A percentile compares a stretch with the other conserved stretches of the same genome.
phyloP scores from a whole-genome alignment of 2,329 filamentous ascomycete genomes.

The Ramichloridium luteum region DNA sequence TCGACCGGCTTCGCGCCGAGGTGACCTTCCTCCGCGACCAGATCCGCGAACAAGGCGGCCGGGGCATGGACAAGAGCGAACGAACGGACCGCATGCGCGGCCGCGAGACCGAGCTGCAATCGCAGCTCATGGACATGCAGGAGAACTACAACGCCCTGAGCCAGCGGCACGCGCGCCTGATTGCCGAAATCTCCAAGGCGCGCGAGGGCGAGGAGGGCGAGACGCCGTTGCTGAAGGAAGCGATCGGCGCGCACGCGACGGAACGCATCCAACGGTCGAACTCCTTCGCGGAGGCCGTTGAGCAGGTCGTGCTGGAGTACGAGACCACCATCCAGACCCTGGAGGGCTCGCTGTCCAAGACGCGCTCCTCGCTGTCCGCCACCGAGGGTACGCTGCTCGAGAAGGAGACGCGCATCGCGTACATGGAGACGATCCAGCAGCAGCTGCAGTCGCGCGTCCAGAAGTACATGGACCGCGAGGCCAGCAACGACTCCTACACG shows the following conservation, averaged over 20 bases:
- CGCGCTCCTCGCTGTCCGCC: constrained; percentile 66
- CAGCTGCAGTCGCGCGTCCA: constrained; percentile 85
- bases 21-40: constrained; percentile 89
- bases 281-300: constrained; percentile 88
- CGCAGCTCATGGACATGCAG: constrained; percentile 81
- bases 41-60: constrained; percentile 61
- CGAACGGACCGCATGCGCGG: constrained; percentile 42
- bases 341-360: constrained; percentile 82
- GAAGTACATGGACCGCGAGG: constrained; percentile 83
- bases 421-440: constrained; percentile 79
- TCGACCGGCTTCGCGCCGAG: constrained; percentile 86
- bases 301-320: constrained; percentile 92
- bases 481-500: constrained; percentile 82
- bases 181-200: constrained; percentile 82
- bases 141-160: constrained; percentile 90
- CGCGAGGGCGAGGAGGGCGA: constrained; percentile 51
- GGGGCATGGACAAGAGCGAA: constrained; percentile 54
- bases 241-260: constrained; percentile 63
- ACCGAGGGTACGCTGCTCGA: constrained; percentile 82
- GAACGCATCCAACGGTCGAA: constrained; percentile 89
- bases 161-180: constrained; percentile 86
- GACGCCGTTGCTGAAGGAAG: constrained; percentile 47
- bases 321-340: constrained; percentile 95
- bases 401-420: constrained; percentile 86
- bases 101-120: constrained; percentile 79